phyloP scores from a whole-genome alignment of 2,329 filamentous ascomycete species.

The Phialocephala subalpina region DNA sequence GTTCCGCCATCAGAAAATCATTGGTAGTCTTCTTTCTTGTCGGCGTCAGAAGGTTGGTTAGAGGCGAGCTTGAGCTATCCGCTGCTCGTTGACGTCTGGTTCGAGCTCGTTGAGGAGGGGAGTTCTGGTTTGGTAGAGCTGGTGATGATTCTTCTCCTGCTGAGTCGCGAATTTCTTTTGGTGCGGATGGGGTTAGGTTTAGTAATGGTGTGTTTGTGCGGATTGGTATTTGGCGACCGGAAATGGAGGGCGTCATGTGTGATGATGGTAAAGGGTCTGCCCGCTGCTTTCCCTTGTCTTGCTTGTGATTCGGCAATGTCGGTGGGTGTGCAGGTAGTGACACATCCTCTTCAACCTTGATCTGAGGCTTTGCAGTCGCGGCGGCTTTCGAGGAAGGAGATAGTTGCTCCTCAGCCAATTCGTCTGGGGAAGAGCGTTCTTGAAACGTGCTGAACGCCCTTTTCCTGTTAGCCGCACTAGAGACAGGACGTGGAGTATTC shows the following conservation, averaged over 20 bases:
- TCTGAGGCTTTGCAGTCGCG: slow-evolving; percentile 5
- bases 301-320: background rate
- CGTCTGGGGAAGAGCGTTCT: slow-evolving; percentile 18
- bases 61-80: slow-evolving; percentile 5
- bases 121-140: slow-evolving; percentile 3
- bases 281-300: background rate
- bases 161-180: slow-evolving; percentile 29
- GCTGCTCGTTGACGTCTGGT: background rate
- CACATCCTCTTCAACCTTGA: slow-evolving; percentile 20
- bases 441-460: slow-evolving; percentile 30
- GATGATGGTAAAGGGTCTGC: slow-evolving; percentile 9
- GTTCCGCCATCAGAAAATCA: slow-evolving; percentile 19
- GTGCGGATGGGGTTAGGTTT: slow-evolving; percentile 32
- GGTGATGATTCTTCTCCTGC: slow-evolving; percentile 23
- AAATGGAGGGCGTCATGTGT: slow-evolving; percentile 5
- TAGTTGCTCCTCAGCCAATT: slow-evolving; percentile 10
- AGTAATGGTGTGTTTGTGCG: slow-evolving; percentile 36
- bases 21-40: slow-evolving; percentile 8
- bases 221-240: slow-evolving; percentile 6
- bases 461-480: slow-evolving; percentile 23
- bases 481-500: slow-evolving; percentile 10
- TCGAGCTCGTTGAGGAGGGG: slow-evolving; percentile 13
- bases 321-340: background rate
- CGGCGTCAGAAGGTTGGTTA: slow-evolving; percentile 19
- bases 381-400: slow-evolving; percentile 1